These are phyloP conservation scores for Colletotrichum horii DNA, from an alignment of 2,329 filamentous ascomycete genomes.

Conservation along the genomic window DNA sequence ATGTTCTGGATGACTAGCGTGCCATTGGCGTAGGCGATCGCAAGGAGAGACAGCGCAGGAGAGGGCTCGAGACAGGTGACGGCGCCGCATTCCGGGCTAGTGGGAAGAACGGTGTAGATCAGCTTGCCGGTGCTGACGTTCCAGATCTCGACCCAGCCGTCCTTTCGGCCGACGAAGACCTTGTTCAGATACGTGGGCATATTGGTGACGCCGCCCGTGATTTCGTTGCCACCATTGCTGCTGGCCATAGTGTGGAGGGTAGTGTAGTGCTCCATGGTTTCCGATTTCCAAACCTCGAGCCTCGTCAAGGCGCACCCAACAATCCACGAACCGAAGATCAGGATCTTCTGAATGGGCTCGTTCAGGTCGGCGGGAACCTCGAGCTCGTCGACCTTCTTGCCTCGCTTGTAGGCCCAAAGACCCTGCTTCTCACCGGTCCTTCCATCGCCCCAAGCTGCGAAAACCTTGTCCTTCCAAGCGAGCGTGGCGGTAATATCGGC, in stretches of 20 bases:
- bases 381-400: conserved; percentile 81
- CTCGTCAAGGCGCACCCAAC: conserved; percentile 77
- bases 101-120: conserved; percentile 86
- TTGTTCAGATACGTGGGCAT: conserved; percentile 98
- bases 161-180: conserved; percentile 83
- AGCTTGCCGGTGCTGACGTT: conserved; percentile 92
- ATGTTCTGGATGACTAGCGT: conserved; percentile 83
- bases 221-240: conserved; percentile 64
- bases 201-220: conserved; percentile 80
- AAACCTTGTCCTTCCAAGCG: conserved; percentile 85
- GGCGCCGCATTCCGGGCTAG: conserved; percentile 72
- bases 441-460: conserved; percentile 85
- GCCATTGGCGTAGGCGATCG: conserved; percentile 85
- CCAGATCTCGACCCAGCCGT: conserved; percentile 96
- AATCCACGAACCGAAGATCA: conserved; percentile 91
- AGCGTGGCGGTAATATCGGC: conserved; percentile 83
- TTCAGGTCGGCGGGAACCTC: conserved; percentile 67
- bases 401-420: conserved; percentile 90
- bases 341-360: conserved; percentile 76
- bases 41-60: conserved; percentile 83
- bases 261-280: conserved; percentile 87
- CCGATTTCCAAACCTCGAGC: conserved; percentile 88
- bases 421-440: conserved; percentile 62
- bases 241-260: conserved; percentile 70
- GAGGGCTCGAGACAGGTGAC: conserved; percentile 89